These are phyloP conservation scores for baker's yeast (Saccharomyces cerevisiae) DNA, from an alignment of 805 yeast species.

Conservation along the genomic window DNA sequence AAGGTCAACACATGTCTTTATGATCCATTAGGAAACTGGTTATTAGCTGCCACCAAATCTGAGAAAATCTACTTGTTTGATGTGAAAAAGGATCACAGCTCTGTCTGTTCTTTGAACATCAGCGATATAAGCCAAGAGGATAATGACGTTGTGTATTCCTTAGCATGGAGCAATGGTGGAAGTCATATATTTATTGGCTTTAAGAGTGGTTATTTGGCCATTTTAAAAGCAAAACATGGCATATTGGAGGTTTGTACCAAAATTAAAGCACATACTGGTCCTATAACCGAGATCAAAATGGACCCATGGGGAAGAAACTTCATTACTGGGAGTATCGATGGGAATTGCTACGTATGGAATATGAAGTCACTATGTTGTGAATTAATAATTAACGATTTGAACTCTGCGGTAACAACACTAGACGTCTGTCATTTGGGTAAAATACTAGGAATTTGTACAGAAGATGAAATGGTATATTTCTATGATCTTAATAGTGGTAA, in stretches of 20 bases:
- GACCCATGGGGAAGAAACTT: constrained; percentile 47
- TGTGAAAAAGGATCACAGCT: constrained; percentile 28
- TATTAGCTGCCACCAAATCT: constrained; percentile 38
- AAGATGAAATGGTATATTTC: constrained; percentile 12
- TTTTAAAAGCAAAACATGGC: constrained; percentile 7
- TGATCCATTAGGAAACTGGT: constrained; percentile 40
- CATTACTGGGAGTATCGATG: constrained; percentile 40
- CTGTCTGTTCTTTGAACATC: constrained; percentile 6
- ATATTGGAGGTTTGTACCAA: constrained; percentile 6
- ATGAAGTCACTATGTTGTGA: constrained; percentile 11
- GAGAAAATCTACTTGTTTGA: constrained; percentile 33
- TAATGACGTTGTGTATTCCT: constrained; percentile 23
- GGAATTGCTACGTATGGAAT: constrained; percentile 23
- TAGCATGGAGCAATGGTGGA: constrained; percentile 30
- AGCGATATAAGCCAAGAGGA: constrained; percentile 4
- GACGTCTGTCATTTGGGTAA: constrained; percentile 22
- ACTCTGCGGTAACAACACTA: constrained; percentile 13
- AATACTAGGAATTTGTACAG: constrained; percentile 16
- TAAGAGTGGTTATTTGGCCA: constrained; percentile 38
- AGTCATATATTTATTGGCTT: constrained; percentile 39
- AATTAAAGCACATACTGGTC: constrained; percentile 42
- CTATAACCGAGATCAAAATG: constrained; percentile 38
- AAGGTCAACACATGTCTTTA: constrained; percentile 26
- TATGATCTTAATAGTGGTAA: constrained; percentile 11
- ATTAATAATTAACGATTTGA: constrained; percentile 10